phyloP scores from a whole-genome alignment of 148 eudicot species.

The Camellia sinensis region DNA sequence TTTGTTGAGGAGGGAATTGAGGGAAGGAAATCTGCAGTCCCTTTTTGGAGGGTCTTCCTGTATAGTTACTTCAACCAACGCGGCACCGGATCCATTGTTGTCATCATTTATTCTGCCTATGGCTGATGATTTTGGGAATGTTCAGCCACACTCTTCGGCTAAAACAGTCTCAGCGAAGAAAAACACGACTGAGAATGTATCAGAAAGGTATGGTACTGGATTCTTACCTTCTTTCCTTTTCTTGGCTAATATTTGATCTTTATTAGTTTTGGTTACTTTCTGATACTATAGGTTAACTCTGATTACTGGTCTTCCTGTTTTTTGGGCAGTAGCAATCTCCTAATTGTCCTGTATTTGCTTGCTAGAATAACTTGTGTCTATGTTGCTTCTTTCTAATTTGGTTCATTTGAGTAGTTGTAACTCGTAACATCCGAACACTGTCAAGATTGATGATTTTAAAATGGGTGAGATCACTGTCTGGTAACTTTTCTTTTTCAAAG shows the following conservation, averaged over 20 bases:
- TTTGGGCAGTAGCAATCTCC: neutral
- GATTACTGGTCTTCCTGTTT: neutral
- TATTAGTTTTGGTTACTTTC: neutral
- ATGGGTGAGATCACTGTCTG: too few relatives aligned
- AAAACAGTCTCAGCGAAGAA: constrained; percentile 50
- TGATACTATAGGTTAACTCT: neutral
- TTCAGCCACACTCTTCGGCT: constrained; percentile 51
- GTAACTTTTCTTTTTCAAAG: too few relatives aligned
- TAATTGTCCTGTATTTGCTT: neutral
- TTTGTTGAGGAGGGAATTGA: constrained; percentile 78
- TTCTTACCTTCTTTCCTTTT: constrained; percentile 9
- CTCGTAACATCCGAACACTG: too few relatives aligned
- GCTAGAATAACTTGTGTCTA: too few relatives aligned
- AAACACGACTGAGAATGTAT: constrained; percentile 39
- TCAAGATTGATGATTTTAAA: too few relatives aligned
- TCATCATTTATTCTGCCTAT: constrained; percentile 91
- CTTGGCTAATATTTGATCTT: neutral
- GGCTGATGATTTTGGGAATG: constrained; percentile 62
- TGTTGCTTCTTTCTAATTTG: too few relatives aligned
- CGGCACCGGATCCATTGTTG: constrained; percentile 81
- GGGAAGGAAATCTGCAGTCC: constrained; percentile 79
- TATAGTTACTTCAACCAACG: constrained; percentile 50
- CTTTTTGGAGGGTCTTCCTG: constrained; percentile 76
- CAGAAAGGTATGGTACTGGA: constrained; percentile 53
- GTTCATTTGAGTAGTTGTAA: too few relatives aligned